Evolutionary conservation across 2,329 filamentous ascomycete species (phyloP).

Genomic region (Dryadomyces quercus-mongolicae): DNA sequence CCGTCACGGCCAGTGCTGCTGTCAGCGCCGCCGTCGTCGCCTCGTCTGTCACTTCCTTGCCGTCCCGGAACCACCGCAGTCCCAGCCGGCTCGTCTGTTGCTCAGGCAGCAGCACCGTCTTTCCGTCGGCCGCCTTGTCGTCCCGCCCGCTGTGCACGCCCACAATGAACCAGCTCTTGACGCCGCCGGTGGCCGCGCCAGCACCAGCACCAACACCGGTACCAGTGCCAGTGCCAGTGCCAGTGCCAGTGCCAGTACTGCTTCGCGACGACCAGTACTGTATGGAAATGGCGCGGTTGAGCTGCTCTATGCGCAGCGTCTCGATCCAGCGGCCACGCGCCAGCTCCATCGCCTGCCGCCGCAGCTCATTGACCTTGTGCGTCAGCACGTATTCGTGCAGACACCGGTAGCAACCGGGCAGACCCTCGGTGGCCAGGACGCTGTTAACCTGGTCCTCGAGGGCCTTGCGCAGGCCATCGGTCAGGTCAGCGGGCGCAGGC

Average conservation of each 20-base stretch:
- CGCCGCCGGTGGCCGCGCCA: conserved; percentile 21
- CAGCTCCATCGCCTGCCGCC: conserved; percentile 63
- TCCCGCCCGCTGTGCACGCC: conserved; percentile 57
- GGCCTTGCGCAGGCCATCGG: conserved; percentile 49
- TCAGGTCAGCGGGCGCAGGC: conserved; percentile 50
- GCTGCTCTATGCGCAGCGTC: conserved; percentile 61
- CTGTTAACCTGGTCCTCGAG: conserved; percentile 65
- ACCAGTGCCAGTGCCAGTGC: conserved; percentile 11
- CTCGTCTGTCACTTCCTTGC: conserved; percentile 57
- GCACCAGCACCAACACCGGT: conserved; percentile 14
- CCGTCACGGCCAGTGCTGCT: background rate
- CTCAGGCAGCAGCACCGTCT: conserved; percentile 8
- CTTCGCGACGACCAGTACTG: conserved; percentile 77
- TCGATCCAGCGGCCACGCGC: conserved; percentile 64
- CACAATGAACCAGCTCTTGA: conserved; percentile 85
- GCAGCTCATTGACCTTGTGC: conserved; percentile 76
- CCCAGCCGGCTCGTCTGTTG: conserved; percentile 42
- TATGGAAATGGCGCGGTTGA: conserved; percentile 72
- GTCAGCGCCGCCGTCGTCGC: conserved; percentile 51
- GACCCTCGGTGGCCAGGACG: conserved; percentile 54
- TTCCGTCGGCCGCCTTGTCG: background rate
- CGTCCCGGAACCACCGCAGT: conserved; percentile 75
- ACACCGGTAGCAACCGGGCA: conserved; percentile 72
- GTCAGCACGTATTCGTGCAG: conserved; percentile 82
- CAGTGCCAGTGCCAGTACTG: conserved; percentile 15